Evolutionary conservation across 2,329 filamentous ascomycete species (phyloP).

Genomic region (Tolypocladium endophyticum): DNA sequence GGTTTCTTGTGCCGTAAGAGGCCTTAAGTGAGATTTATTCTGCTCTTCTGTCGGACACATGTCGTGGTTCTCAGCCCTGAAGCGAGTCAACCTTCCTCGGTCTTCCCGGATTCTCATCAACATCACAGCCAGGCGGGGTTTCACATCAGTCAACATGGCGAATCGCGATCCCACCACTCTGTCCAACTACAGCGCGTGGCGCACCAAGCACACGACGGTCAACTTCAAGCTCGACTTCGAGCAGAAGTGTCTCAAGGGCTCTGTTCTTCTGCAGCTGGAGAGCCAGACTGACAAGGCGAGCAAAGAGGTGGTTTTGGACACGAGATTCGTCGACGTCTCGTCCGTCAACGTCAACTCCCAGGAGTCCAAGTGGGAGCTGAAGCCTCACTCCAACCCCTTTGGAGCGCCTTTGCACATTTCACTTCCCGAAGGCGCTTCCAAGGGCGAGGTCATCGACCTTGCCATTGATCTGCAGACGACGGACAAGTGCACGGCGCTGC

Average conservation of each 20-base stretch:
- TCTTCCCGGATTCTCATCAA: not conserved
- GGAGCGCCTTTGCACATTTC: slow-evolving; percentile 59
- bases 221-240: slow-evolving; percentile 79
- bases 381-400: slow-evolving; percentile 61
- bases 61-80: slow-evolving; percentile 10
- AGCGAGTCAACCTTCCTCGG: slow-evolving; percentile 6
- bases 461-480: slow-evolving; percentile 72
- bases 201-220: slow-evolving; percentile 72
- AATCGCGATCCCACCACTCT: slow-evolving; percentile 77
- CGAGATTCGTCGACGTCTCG: slow-evolving; percentile 68
- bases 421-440: slow-evolving; percentile 43
- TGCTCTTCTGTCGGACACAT: slow-evolving; percentile 5
- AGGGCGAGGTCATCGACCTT: slow-evolving; percentile 41
- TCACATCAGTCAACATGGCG: slow-evolving; percentile 20
- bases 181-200: slow-evolving; percentile 84
- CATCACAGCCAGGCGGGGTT: slow-evolving; percentile 3
- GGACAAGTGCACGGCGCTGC: slow-evolving; percentile 77
- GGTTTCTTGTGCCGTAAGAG: not conserved
- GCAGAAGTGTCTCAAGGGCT: slow-evolving; percentile 64
- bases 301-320: slow-evolving; percentile 75
- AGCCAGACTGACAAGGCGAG: slow-evolving; percentile 64
- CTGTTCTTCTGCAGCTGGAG: slow-evolving; percentile 65
- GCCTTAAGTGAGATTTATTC: not conserved
- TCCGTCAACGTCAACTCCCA: slow-evolving; percentile 59
- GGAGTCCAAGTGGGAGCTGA: slow-evolving; percentile 56